Percentiles rank a stretch among this genome's conserved stretches.
phyloP scores from a whole-genome alignment of 768 basidiomycete genomes.

The Fibroporia radiculosa region DNA sequence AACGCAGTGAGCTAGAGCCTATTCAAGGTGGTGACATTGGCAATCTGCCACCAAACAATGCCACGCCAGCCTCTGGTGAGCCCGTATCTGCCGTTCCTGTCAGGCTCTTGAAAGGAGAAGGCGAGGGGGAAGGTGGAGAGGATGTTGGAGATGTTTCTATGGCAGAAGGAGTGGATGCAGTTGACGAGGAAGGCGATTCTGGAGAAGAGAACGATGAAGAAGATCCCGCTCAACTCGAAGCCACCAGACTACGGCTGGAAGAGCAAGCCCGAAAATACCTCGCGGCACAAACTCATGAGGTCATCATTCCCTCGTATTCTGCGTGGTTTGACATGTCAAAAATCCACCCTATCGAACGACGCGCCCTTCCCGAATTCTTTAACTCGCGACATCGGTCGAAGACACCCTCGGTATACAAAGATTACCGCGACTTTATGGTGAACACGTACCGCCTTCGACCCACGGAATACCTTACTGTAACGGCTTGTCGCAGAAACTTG shows the following conservation, averaged over 20 bases:
- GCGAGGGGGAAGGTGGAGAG: constrained; percentile 59
- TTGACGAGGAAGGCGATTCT: constrained; percentile 73
- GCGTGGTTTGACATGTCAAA: constrained; percentile 97
- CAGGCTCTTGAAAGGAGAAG: constrained; percentile 34
- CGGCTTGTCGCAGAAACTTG: constrained; percentile 90
- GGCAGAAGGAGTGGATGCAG: constrained; percentile 72
- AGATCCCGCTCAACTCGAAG: constrained; percentile 78
- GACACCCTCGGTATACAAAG: constrained; percentile 96
- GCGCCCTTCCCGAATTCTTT: constrained; percentile 97
- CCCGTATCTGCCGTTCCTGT: constrained; percentile 26
- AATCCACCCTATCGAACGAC: constrained; percentile 86
- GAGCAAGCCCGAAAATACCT: constrained; percentile 91
- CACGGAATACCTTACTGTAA: constrained; percentile 93
- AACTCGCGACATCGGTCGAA: constrained; percentile 91
- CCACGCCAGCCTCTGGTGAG: constrained; percentile 23
- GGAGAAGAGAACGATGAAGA: constrained; percentile 81
- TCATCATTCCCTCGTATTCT: constrained; percentile 94
- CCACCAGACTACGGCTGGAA: constrained; percentile 69
- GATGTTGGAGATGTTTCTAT: constrained; percentile 74
- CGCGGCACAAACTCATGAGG: constrained; percentile 93
- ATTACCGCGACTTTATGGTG: constrained; percentile 99
- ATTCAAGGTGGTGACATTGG: constrained; percentile 71
- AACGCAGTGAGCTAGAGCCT: constrained; percentile 84
- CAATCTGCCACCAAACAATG: constrained; percentile 47
- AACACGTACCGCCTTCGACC: constrained; percentile 95